A percentile compares a stretch with the other conserved stretches of the same genome.
Conservation (phyloP, 108 stramenopile species). For the Conticribra guillardii region DNA sequence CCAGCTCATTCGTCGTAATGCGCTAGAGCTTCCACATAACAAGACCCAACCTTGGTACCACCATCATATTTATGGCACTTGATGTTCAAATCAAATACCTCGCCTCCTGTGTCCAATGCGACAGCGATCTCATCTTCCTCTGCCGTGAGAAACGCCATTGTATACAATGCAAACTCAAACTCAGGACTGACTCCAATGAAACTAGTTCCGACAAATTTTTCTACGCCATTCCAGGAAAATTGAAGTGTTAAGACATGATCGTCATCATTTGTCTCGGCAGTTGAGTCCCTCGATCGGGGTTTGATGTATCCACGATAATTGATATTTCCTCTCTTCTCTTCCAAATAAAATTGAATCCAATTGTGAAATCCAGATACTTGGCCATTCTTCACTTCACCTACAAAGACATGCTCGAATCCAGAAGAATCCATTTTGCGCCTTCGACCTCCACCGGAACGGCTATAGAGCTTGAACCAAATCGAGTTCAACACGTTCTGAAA, state of each 20-base stretch:
- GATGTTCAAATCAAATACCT: constrained; percentile 67
- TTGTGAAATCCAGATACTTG: constrained; percentile 89
- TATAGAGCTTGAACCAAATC: constrained; percentile 91
- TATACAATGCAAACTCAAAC: constrained; percentile 93
- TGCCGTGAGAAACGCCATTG: constrained; percentile 80
- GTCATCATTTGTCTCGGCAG: constrained; percentile 62
- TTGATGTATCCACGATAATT: constrained; percentile 91
- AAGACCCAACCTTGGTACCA: constrained; percentile 69
- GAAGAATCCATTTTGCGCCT: constrained; percentile 67
- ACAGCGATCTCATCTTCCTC: constrained; percentile 71
- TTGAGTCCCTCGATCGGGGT: constrained; percentile 58
- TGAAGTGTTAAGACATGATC: constrained; percentile 86
- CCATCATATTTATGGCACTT: constrained; percentile 69
- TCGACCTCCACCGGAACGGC: constrained; percentile 55
- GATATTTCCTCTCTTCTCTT: constrained; percentile 80
- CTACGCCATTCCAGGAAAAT: constrained; percentile 87
- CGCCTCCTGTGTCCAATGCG: constrained; percentile 61
- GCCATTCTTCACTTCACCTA: constrained; percentile 86
- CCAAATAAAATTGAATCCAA: constrained; percentile 91
- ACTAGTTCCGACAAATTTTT: constrained; percentile 81
- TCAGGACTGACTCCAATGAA: constrained; percentile 87
- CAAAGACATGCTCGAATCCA: constrained; percentile 95
- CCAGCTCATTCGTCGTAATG: constrained; percentile 58
- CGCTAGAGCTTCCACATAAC: constrained; percentile 75
- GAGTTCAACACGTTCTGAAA: constrained; percentile 72